Conservation (phyloP, 2,329 filamentous ascomycete species). For the Ophiostoma fasciatum region DNA sequence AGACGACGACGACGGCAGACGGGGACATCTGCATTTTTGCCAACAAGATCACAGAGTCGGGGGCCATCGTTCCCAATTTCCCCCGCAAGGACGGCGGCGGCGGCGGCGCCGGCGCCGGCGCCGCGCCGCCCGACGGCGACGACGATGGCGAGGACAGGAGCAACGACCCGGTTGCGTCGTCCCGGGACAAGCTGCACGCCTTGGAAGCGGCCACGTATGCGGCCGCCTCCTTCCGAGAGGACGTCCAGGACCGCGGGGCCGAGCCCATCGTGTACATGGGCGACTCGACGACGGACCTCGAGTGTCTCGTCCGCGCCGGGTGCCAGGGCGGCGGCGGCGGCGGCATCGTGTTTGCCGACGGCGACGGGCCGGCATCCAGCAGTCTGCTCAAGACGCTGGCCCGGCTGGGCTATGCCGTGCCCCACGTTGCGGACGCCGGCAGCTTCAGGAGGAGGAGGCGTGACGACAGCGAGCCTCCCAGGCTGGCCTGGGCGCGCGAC, state of each 20-base stretch:
- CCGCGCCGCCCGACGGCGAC: not conserved
- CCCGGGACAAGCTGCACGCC: constrained; percentile 30
- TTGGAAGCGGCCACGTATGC: constrained; percentile 19
- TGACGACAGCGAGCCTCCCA: constrained; percentile 3
- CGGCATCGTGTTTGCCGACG: constrained; percentile 32
- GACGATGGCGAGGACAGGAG: constrained; percentile 10
- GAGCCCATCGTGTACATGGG: constrained; percentile 34
- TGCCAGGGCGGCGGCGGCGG: constrained; percentile 14
- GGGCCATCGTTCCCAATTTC: constrained; percentile 24
- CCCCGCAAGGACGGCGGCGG: constrained; percentile 15
- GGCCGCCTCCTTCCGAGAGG: constrained; percentile 1
- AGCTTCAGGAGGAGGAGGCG: not conserved
- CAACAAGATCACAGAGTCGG: constrained; percentile 27
- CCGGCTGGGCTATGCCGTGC: constrained; percentile 23
- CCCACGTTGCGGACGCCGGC: constrained; percentile 19
- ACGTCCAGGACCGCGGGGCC: not conserved
- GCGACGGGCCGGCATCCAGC: constrained; percentile 8
- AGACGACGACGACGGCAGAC: not conserved
- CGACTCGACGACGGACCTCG: constrained; percentile 41
- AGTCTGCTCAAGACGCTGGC: constrained; percentile 22
- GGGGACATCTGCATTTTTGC: constrained; percentile 23
- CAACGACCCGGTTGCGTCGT: constrained; percentile 20
- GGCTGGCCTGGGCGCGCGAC: constrained; percentile 27
- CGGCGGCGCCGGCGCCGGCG: constrained; percentile 1
- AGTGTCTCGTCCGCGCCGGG: constrained; percentile 27